Base-by-base conservation (phyloP, 208 protist genomes). In the Trypanosoma caninum region DNA sequence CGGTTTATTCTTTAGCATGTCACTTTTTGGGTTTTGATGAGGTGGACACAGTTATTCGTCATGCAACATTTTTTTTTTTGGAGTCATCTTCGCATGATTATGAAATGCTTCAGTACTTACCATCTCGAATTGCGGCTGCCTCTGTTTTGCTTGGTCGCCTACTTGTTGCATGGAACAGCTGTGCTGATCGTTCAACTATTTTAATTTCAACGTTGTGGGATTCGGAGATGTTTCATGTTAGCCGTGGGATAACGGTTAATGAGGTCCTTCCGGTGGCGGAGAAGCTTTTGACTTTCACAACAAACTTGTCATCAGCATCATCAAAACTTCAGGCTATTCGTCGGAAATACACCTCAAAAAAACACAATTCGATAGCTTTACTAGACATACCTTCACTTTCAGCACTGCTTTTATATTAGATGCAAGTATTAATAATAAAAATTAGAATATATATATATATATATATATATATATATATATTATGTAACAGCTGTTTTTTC, bases 41-140 rank as follows among this genome's bases (percentile, higher is more conserved):
- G n/a, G 40, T 51, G 44, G 48, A 62, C n/a, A 23, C 33, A 11
- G 35, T 72, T 18, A 59, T 78, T 3, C 71, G 72, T 28, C 63
- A 86, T 62, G 82, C 80, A 0, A 50, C 70, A 0, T 78, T 86
- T 64, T 69, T 89, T 59, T 88, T 87, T 69, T 57, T 89, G 8
- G 85, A 93, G 51, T 86, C 75, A 22, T 70, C 85, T 1, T 74
- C 82, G 3, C 85, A 89, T 54, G 80, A 60, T 46, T 88, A 89
- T 66, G 59, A 67, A 13, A 59, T 93, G 33, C 45, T 93, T 22
- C 53, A 72, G 33, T 87, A 74, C 57, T 50, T 89, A 14, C 85
- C 85, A 14, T 93, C 85, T 9, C 71, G 73, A 2, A 75, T 89
- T 34, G 82, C 82, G 2, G 77, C 75, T 22, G 74, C 82, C 10